Percentiles rank a stretch among this genome's conserved stretches.
Evolutionary conservation across 1,284 basidiomycete species (phyloP).

Genomic region (Tilletia caries): DNA sequence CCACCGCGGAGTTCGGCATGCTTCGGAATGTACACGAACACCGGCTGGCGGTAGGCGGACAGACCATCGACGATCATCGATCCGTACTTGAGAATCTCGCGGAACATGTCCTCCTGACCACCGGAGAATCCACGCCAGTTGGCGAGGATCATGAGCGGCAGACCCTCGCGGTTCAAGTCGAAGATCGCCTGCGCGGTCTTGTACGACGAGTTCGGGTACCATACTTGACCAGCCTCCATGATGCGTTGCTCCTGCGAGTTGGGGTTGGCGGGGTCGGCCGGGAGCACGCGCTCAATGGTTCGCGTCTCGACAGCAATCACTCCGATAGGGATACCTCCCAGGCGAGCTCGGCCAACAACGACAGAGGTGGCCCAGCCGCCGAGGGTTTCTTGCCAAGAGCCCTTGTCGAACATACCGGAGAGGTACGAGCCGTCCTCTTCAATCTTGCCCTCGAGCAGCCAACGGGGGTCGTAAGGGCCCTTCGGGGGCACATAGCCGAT

Average conservation of each 20-base stretch:
- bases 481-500: constrained; percentile 89
- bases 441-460: constrained; percentile 90
- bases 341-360: constrained; percentile 81
- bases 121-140: constrained; percentile 99
- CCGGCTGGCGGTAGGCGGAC: constrained; percentile 94
- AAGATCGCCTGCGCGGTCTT: constrained; percentile 99
- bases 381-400: constrained; percentile 91
- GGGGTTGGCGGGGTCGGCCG: constrained; percentile 98
- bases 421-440: constrained; percentile 65
- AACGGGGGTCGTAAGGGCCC: constrained; percentile 92
- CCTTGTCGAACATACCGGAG: constrained; percentile 89
- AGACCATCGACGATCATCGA: constrained; percentile 88
- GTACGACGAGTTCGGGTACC: constrained; percentile 99
- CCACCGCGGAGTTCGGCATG: constrained; percentile 98
- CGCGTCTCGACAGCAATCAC: constrained; percentile 97
- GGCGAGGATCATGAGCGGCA: constrained; percentile 96
- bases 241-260: constrained; percentile 95
- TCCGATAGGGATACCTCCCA: constrained; percentile 95
- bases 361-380: constrained; percentile 53
- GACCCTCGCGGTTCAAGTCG: constrained; percentile 93
- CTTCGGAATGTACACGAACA: constrained; percentile 97
- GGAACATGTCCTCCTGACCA: constrained; percentile 92
- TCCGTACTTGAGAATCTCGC: constrained; percentile 55
- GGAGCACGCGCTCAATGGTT: constrained; percentile 92
- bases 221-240: constrained; percentile 98